Percentiles rank a stretch among this genome's conserved stretches.
phyloP scores from a whole-genome alignment of 2,329 filamentous ascomycete genomes.

The Exserohilum rostratum region DNA sequence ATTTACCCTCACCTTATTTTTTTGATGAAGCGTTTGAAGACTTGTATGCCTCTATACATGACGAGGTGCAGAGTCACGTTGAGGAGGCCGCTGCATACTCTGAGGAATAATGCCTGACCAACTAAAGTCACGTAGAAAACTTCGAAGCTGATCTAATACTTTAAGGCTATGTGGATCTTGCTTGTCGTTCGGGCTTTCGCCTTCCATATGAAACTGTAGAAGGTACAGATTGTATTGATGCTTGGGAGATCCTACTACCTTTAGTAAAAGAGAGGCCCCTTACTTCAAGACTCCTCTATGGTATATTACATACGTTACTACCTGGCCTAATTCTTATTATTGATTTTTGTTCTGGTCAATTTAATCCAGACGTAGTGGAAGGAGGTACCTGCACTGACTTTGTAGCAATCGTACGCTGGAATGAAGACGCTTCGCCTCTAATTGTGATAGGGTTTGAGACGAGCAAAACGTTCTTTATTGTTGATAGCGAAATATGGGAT shows the following conservation, averaged over 20 bases:
- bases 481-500: not conserved
- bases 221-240: not conserved
- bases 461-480: not conserved
- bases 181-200: not conserved
- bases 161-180: slow-evolving; percentile 3
- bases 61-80: not conserved
- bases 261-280: slow-evolving; percentile 2
- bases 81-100: not conserved
- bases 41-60: not conserved
- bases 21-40: slow-evolving; percentile 4
- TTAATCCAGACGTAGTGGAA: not conserved
- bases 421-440: not conserved
- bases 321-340: slow-evolving; percentile 1
- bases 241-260: not conserved
- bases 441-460: not conserved
- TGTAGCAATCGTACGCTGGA: not conserved
- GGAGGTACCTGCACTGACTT: no score
- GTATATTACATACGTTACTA: not conserved
- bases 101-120: not conserved
- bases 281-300: slow-evolving; percentile 1
- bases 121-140: not conserved
- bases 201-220: slow-evolving; percentile 6
- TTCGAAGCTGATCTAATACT: not conserved
- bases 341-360: not conserved
- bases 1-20: not conserved